Conservation (phyloP, 176 grass and related monocot genomes). For the Ananas comosus region DNA sequence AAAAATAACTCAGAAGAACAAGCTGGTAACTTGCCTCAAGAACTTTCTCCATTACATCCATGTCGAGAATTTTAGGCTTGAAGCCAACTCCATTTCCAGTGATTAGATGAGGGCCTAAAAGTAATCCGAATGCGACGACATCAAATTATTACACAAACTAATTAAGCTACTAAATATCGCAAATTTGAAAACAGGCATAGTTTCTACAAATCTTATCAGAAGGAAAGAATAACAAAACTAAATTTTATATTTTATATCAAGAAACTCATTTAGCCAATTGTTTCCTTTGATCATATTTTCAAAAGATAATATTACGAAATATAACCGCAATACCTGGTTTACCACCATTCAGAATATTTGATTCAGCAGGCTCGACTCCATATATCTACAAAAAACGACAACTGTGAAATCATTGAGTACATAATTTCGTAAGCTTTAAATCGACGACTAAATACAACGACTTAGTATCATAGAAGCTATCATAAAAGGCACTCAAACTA, state of each 20-base stretch:
- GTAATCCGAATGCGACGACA: not conserved
- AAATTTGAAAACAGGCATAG: not conserved
- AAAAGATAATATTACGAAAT: not conserved
- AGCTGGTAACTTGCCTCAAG: slow-evolving; percentile 53
- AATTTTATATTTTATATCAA: not conserved
- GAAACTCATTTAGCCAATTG: not conserved
- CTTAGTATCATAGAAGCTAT: not conserved
- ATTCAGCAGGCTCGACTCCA: slow-evolving; percentile 48
- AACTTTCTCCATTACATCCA: slow-evolving; percentile 93
- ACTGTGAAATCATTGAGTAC: not conserved
- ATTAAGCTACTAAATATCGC: not conserved
- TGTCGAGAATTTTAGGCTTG: slow-evolving; percentile 87
- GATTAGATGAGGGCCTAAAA: slow-evolving; percentile 72
- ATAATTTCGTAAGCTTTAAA: not conserved
- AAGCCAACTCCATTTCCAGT: slow-evolving; percentile 96
- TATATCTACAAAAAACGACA: slow-evolving; percentile 34
- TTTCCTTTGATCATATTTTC: not conserved
- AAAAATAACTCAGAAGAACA: too few relatives aligned
- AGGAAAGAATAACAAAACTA: not conserved
- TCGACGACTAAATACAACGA: not conserved
- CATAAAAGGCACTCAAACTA: not conserved
- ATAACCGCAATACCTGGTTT: slow-evolving; percentile 28
- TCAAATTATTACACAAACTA: too few relatives aligned
- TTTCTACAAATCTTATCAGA: not conserved
- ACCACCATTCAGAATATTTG: slow-evolving; percentile 47